Conservation (phyloP, 2,329 filamentous ascomycete genomes). For the Claviceps pazoutovae region DNA sequence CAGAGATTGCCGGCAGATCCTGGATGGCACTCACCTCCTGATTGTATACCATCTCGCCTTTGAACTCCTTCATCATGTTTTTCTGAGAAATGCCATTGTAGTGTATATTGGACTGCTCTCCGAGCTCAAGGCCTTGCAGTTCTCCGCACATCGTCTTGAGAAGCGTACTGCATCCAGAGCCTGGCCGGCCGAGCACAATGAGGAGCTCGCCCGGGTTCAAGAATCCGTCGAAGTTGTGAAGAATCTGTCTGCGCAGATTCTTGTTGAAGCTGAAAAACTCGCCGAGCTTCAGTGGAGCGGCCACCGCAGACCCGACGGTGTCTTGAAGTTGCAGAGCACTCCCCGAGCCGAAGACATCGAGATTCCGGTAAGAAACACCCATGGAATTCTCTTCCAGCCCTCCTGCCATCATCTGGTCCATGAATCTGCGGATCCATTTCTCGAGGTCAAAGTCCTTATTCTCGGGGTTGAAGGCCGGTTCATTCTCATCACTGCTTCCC, state of each 20-base stretch:
- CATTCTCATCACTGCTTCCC: slow-evolving; percentile 12
- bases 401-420: slow-evolving; percentile 35
- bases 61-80: slow-evolving; percentile 44
- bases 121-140: slow-evolving; percentile 41
- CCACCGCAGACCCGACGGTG: slow-evolving; percentile 46
- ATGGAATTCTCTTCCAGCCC: slow-evolving; percentile 38
- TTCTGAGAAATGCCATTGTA: slow-evolving; percentile 47
- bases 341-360: slow-evolving; percentile 54
- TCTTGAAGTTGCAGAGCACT: slow-evolving; percentile 54
- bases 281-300: slow-evolving; percentile 41
- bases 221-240: slow-evolving; percentile 50
- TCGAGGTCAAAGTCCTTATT: slow-evolving; percentile 25
- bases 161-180: slow-evolving; percentile 49
- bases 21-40: slow-evolving; percentile 38
- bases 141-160: slow-evolving; percentile 49
- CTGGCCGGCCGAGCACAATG: slow-evolving; percentile 53
- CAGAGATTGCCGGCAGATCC: not conserved
- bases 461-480: slow-evolving; percentile 23
- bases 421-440: slow-evolving; percentile 27
- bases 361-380: slow-evolving; percentile 49
- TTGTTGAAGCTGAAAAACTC: slow-evolving; percentile 37
- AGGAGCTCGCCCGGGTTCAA: slow-evolving; percentile 52
- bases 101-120: slow-evolving; percentile 36
- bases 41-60: slow-evolving; percentile 58
- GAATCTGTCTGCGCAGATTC: slow-evolving; percentile 41